These are phyloP conservation scores for Caloboletus inedulis DNA, from an alignment of 1,284 basidiomycete genomes.

Conservation along the genomic window DNA sequence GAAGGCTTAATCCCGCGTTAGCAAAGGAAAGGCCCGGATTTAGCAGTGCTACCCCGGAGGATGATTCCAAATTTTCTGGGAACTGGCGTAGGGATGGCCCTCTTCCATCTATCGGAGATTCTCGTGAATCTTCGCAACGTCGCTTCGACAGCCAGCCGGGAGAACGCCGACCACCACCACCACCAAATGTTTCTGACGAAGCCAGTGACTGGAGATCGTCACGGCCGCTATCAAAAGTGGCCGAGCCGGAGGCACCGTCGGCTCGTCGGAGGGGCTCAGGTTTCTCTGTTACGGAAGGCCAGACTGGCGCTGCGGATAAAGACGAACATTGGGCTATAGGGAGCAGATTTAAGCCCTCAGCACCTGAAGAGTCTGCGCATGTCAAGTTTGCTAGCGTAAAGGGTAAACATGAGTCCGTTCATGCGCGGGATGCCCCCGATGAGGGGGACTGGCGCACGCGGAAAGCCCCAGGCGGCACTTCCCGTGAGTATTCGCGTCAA, in stretches of 20 bases:
- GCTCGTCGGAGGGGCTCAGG: constrained; percentile 56
- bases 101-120: constrained; percentile 58
- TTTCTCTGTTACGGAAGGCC: constrained; percentile 49
- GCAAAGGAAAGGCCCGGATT: constrained; percentile 71
- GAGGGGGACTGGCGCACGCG: constrained; percentile 63
- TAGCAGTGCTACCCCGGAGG: constrained; percentile 46
- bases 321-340: constrained; percentile 76
- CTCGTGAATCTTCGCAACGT: constrained; percentile 59
- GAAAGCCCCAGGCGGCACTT: constrained; percentile 48
- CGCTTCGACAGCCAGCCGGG: constrained; percentile 54
- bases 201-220: constrained; percentile 69
- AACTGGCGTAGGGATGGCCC: constrained; percentile 90
- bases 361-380: constrained; percentile 39
- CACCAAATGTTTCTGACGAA: constrained; percentile 51
- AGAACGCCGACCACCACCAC: constrained; percentile 39
- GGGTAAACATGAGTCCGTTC: constrained; percentile 51
- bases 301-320: constrained; percentile 60
- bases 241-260: constrained; percentile 47
- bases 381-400: constrained; percentile 51
- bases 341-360: constrained; percentile 61
- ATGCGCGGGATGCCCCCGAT: constrained; percentile 47
- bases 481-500: constrained; percentile 46
- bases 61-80: constrained; percentile 70
- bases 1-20: constrained; percentile 30
- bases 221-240: constrained; percentile 42